Evolutionary conservation across 805 yeast species (phyloP).

Genomic region (Metschnikowia aberdeeniae): DNA sequence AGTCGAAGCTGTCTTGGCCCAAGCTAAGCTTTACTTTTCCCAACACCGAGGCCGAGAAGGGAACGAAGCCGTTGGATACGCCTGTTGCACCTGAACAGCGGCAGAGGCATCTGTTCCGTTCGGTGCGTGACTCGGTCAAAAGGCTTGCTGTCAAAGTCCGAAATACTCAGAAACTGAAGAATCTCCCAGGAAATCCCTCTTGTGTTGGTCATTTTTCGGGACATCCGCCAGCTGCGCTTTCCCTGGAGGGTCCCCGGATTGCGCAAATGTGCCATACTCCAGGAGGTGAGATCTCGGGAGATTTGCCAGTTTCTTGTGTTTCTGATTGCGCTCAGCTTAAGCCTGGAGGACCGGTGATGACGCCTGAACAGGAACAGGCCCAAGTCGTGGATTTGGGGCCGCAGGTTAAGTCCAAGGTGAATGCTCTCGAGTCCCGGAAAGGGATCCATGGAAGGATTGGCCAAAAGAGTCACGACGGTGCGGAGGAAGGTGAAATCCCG

Average conservation of each 20-base stretch:
- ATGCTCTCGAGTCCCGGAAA: background rate
- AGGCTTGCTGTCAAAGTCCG: slow-evolving; percentile 1
- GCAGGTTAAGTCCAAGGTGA: background rate
- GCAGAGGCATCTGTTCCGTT: background rate
- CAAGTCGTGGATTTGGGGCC: background rate
- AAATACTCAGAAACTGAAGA: background rate
- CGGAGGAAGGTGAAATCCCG: background rate
- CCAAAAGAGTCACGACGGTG: background rate
- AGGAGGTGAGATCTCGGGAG: background rate
- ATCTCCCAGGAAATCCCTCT: background rate
- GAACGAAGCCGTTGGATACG: background rate
- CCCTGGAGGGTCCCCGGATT: background rate
- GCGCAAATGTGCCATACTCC: too few relatives aligned
- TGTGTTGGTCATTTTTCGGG: background rate
- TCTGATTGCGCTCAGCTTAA: background rate
- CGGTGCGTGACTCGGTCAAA: background rate
- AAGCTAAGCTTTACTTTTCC: background rate
- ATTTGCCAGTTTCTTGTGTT: background rate
- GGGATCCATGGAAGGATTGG: background rate
- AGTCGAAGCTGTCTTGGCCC: too few relatives aligned
- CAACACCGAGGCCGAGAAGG: background rate
- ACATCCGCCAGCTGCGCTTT: background rate
- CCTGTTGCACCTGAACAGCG: background rate
- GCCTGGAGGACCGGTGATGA: too few relatives aligned
- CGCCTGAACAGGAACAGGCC: too few relatives aligned